These are phyloP conservation scores for Anthoceros angustus DNA, from an alignment of 225 moss, liverwort and hornwort species.

Conservation along the genomic window DNA sequence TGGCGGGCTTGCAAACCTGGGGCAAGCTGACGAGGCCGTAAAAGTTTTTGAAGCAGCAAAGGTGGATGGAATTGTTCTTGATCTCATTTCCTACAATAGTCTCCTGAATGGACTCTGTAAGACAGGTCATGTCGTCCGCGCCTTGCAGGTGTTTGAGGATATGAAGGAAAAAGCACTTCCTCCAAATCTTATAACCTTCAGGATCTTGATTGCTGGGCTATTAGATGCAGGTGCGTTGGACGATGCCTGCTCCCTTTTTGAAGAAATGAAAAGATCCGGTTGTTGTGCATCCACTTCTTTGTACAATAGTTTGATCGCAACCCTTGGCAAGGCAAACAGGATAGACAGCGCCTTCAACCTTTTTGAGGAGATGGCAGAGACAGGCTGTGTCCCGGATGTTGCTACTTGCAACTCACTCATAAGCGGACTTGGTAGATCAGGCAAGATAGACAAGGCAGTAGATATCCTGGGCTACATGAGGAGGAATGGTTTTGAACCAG, in stretches of 20 bases:
- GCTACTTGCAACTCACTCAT: conserved; percentile 32
- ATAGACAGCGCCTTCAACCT: conserved; percentile 21
- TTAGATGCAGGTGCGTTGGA: no score
- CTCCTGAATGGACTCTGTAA: neutral
- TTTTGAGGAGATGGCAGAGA: conserved; percentile 14
- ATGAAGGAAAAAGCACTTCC: neutral
- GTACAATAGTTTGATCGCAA: conserved; percentile 9
- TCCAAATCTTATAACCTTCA: neutral
- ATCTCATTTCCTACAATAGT: neutral
- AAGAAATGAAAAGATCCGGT: no score
- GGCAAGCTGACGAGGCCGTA: neutral
- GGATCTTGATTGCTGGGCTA: no score
- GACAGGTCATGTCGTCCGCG: neutral
- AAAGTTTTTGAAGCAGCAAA: neutral
- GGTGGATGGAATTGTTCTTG: neutral
- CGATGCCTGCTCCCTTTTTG: no score
- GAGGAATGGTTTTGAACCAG: conserved; percentile 16
- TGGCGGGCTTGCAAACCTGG: neutral
- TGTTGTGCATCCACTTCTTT: no score
- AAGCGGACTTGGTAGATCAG: conserved; percentile 27
- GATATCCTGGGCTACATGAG: conserved; percentile 22
- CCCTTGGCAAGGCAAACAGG: conserved; percentile 19
- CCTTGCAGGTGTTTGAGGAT: neutral
- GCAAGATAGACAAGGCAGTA: conserved; percentile 15
- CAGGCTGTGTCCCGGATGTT: conserved; percentile 20